phyloP scores from a whole-genome alignment of 345 rosid genomes.

The Boechera divaricarpa region DNA sequence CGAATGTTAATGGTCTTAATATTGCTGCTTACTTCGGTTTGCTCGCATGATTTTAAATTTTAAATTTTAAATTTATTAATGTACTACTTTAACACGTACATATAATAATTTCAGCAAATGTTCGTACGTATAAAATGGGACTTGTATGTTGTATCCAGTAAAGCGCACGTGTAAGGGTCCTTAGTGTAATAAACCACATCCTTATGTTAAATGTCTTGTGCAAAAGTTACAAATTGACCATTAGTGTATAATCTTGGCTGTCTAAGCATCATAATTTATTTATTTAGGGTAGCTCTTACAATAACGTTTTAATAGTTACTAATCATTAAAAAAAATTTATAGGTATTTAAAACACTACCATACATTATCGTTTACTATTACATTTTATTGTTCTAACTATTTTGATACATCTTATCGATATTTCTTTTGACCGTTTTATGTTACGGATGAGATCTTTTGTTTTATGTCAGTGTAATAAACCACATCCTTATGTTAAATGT shows the following conservation, averaged over 20 bases:
- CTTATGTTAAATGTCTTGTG: not conserved
- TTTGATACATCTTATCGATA: not conserved
- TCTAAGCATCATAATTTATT: not conserved
- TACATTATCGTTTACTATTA: not conserved
- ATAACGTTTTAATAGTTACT: not conserved
- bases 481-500: not conserved
- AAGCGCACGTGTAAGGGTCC: slow-evolving; percentile 18
- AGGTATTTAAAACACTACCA: not conserved
- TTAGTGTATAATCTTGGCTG: not conserved
- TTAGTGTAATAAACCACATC: not conserved
- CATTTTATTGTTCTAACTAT: not conserved
- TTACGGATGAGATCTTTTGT: too few species aligned
- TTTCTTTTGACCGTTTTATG: not conserved
- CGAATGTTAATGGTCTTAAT: slow-evolving; percentile 32
- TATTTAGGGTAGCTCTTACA: not conserved
- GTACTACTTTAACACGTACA: slow-evolving; percentile 11
- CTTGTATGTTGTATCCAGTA: not conserved
- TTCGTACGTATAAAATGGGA: slow-evolving; percentile 18
- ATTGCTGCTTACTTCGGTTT: slow-evolving; percentile 30
- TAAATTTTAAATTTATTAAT: not conserved
- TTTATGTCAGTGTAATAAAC: not conserved
- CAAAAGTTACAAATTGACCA: not conserved
- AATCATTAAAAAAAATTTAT: not conserved
- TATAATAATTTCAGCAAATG: not conserved
- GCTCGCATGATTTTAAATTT: slow-evolving; percentile 9